Conservation (phyloP, 139 green algal genomes). For the Marvania coccoides region DNA sequence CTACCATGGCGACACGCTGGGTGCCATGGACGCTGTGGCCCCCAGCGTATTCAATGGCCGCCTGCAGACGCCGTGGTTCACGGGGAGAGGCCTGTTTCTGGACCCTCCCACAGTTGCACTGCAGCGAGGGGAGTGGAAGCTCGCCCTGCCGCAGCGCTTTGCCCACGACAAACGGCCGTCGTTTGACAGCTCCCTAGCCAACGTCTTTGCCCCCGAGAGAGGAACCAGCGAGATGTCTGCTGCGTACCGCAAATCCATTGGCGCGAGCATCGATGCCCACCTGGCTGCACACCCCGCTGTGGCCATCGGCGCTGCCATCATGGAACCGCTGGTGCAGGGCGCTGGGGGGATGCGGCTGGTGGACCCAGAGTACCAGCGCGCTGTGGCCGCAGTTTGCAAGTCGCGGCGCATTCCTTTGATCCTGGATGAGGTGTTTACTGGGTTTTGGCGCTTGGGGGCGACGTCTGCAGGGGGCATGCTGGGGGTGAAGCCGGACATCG, state of each 20-base stretch:
- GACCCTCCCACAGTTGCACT: conserved; percentile 59
- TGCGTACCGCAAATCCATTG: background rate
- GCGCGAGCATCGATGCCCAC: background rate
- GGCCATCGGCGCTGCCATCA: conserved; percentile 61
- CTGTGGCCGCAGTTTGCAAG: conserved; percentile 53
- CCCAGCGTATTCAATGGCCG: conserved; percentile 69
- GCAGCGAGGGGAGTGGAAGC: conserved; percentile 28
- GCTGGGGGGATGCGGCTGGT: conserved; percentile 92
- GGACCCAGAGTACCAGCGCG: conserved; percentile 85
- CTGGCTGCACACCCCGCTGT: too few relatives aligned
- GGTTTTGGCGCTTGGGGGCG: conserved; percentile 77
- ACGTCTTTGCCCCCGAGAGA: background rate
- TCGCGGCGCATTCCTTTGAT: conserved; percentile 77
- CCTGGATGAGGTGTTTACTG: conserved; percentile 92
- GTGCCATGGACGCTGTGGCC: conserved; percentile 77
- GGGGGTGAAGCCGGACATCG: conserved; percentile 79
- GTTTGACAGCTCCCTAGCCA: background rate
- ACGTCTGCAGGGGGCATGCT: conserved; percentile 55
- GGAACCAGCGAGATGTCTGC: background rate
- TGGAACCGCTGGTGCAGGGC: conserved; percentile 85
- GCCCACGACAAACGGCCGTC: too few relatives aligned
- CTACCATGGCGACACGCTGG: conserved; percentile 98
- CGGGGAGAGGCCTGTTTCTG: conserved; percentile 68
- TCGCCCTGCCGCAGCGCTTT: conserved; percentile 9
- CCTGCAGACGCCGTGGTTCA: conserved; percentile 72